phyloP scores from a whole-genome alignment of 2,329 filamentous ascomycete genomes.

The Penicillium sp. region DNA sequence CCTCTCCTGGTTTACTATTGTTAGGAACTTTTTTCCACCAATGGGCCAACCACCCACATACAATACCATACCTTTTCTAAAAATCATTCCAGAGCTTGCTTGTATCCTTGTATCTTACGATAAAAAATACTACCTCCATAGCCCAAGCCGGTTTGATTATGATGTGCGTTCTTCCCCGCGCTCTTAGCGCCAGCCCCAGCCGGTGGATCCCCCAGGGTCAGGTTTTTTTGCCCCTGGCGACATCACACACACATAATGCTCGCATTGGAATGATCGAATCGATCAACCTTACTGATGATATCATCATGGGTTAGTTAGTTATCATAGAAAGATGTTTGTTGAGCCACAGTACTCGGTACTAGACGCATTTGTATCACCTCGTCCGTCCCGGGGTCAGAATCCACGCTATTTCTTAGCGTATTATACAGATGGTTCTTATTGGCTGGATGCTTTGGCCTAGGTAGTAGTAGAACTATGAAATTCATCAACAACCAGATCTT shows the following conservation, averaged over 20 bases:
- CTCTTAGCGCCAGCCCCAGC: constrained; percentile 15
- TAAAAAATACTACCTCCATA: constrained; percentile 5
- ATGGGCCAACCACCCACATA: neutral
- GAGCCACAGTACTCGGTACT: too few relatives aligned
- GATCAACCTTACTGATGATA: neutral
- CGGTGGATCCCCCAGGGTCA: constrained; percentile 11
- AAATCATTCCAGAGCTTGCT: neutral
- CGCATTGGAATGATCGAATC: too few relatives aligned
- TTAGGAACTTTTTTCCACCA: neutral
- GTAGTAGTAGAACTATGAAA: too few relatives aligned
- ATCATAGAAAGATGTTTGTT: neutral
- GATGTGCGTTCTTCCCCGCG: constrained; percentile 26
- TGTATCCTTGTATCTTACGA: constrained; percentile 2
- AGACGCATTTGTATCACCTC: too few relatives aligned
- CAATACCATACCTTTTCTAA: constrained; percentile 8
- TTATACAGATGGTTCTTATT: too few relatives aligned
- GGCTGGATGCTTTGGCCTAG: too few relatives aligned
- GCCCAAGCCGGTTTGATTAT: constrained; percentile 20
- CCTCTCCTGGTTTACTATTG: constrained; percentile 1
- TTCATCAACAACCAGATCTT: too few relatives aligned
- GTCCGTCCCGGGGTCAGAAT: too few relatives aligned
- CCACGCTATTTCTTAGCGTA: too few relatives aligned
- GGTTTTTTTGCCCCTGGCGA: constrained; percentile 16
- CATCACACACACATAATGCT: constrained; percentile 1
- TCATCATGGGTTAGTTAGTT: neutral